Percentiles rank a stretch among this genome's conserved stretches.
Conservation (phyloP, 169 alveolate species). For the Plasmodium berghei region DNA sequence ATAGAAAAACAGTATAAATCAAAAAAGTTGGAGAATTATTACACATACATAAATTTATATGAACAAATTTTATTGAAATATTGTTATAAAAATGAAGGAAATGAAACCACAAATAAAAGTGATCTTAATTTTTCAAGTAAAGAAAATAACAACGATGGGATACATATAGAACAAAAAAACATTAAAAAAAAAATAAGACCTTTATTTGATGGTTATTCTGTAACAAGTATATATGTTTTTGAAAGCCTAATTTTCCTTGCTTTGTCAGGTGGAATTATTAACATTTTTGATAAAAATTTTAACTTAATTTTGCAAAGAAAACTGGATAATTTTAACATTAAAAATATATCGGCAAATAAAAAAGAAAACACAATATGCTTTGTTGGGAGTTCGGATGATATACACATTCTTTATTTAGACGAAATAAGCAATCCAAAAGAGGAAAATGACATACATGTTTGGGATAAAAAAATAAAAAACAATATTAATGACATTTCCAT, state of each 20-base stretch:
- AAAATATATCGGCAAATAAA: constrained; percentile 32
- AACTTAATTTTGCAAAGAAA: constrained; percentile 31
- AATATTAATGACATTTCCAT: not conserved
- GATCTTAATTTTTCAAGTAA: not conserved
- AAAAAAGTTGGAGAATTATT: constrained; percentile 38
- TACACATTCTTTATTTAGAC: constrained; percentile 30
- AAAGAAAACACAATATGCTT: constrained; percentile 47
- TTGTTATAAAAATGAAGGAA: constrained; percentile 6
- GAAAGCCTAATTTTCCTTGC: constrained; percentile 36
- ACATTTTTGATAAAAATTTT: constrained; percentile 27
- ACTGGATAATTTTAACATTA: constrained; percentile 11
- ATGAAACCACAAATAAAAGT: too few relatives aligned
- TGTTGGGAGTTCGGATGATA: constrained; percentile 24
- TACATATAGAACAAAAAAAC: not conserved
- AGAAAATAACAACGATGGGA: not conserved
- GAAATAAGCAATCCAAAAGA: not conserved
- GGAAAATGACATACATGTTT: not conserved
- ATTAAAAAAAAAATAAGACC: not conserved
- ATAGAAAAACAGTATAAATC: constrained; percentile 22
- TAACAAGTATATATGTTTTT: constrained; percentile 44
- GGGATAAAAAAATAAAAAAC: not conserved
- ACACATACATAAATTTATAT: constrained; percentile 47
- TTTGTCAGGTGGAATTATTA: constrained; percentile 64
- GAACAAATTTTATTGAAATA: constrained; percentile 5
- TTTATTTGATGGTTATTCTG: constrained; percentile 12